Evolutionary conservation across 2,329 filamentous ascomycete genomes (phyloP), one percentile per base, ranked within the genome.

Genomic region (Exophiala bonariae): DNA sequence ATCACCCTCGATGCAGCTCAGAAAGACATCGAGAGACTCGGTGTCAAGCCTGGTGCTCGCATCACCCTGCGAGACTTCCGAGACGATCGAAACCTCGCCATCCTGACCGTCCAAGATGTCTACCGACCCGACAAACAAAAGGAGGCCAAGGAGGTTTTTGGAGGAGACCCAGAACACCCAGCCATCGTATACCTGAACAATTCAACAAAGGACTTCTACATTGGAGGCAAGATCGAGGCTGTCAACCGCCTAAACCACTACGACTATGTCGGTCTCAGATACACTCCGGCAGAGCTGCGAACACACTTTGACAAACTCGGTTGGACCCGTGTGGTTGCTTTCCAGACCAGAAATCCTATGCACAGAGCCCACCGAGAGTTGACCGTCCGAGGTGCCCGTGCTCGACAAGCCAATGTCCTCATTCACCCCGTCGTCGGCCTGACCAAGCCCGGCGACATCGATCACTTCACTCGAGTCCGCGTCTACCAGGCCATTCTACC

Each of bases 271-370:
- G 93, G 88, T 64, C 82, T 97, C 50, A 85, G 93, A 77, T 97
- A 87, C 89, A 95, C 93, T 9, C 93, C 93, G 56, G 86, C 93
- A 39, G 93, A 99, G 76, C 81, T 99, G 63, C 89, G 93, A 63
- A 78, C 89, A 57, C 92, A 97, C 79, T 99, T 99, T 67, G 93
- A 97, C 80, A 99, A 99, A 82, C 89, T 99, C 62, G 93, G 93
- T 74, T 99, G 93, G 93, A 85, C 87, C 71, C 86, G 86, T 71
- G 92, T 99, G 61, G 93, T 99, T 57, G 93, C 93, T 66, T 99
- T 99, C 86, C 93, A 99, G 81, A 99, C 93, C 58, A 80, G 91
- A 70, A 99, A 99, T 77, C 93, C 93, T 61, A 99, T 99, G 93
- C 93, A 99, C 79, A 87, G 93, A 65, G 93, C 93, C 69, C 93